Base-by-base conservation (phyloP, 148 eudicot genomes). In the Simmondsia chinensis region DNA sequence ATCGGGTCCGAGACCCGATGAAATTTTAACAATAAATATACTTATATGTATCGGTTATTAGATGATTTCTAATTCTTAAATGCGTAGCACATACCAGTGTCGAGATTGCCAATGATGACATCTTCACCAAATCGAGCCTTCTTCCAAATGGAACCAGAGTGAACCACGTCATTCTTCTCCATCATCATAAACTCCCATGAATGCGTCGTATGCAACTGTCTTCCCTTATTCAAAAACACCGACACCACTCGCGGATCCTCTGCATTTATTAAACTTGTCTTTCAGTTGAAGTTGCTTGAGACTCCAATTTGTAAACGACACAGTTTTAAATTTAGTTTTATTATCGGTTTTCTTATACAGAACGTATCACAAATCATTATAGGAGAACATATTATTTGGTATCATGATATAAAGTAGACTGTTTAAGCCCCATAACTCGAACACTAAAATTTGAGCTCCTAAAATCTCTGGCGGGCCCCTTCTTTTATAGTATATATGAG, bases 101-200 rank as follows among this genome's bases (percentile, higher is more conserved):
- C 94, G 17, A 84, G 66, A 59, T 71, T 84, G 15, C 24, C 94
- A 32, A 84, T 74, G 62, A 84, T 80, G 13, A 70, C 59, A 33
- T 80, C 74, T 66, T 80, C 67, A 0, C 88, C 82, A 52, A 40
- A 77, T 29, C 52, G 46, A 2, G 77, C 70, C 53, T 64, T 56
- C 4, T 44, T 30, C 85, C 85, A 80, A 1, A 56, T 6, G 0
- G 85, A 72, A 21, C 32, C 20, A 1, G 18, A 14, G 1, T 5
- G 38, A 22, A 59, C 29, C 2, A 56, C 25, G n/a, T 62, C 73
- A 20, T 69, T 40, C 4, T 34, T 37, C 28, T 71, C 82, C 5
- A 74, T 48, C 52, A 14, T 6, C 25, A 80, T 18, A 33, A 80
- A 80, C 17, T 67, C 75, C 89, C 94, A 84, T 14, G 94, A 74